These are phyloP conservation scores for Trichoderma polysporum DNA, from an alignment of 2,329 filamentous ascomycete species.

Conservation along the genomic window DNA sequence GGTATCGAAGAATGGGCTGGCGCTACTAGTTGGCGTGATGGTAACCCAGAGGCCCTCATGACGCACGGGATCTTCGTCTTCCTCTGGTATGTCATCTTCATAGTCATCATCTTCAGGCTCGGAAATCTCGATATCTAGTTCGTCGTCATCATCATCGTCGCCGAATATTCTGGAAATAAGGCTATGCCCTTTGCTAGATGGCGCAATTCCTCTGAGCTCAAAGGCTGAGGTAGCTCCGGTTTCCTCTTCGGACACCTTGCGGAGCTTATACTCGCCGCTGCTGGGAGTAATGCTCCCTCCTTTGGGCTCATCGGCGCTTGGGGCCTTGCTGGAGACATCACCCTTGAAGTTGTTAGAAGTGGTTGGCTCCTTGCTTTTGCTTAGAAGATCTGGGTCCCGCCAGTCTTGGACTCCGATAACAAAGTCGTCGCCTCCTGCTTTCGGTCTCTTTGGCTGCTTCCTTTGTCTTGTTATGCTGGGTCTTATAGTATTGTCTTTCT, in stretches of 20 bases:
- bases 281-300: conserved; percentile 70
- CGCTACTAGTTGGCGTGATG: conserved; percentile 83
- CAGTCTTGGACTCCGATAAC: conserved; percentile 85
- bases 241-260: conserved; percentile 8
- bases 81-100: conserved; percentile 23
- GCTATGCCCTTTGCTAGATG: conserved; percentile 38
- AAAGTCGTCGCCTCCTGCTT: conserved; percentile 50
- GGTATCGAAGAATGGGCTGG: conserved; percentile 93
- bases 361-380: conserved; percentile 27
- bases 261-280: conserved; percentile 64
- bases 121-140: conserved; percentile 28
- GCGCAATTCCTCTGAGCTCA: background rate
- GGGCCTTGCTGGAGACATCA: conserved; percentile 8
- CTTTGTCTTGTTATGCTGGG: conserved; percentile 38
- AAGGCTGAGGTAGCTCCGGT: background rate
- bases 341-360: conserved; percentile 1
- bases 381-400: conserved; percentile 66
- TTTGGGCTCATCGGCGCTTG: conserved; percentile 42
- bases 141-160: conserved; percentile 36
- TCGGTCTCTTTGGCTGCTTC: conserved; percentile 23
- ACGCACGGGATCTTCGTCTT: conserved; percentile 28
- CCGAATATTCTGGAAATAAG: conserved; percentile 53
- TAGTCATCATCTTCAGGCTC: conserved; percentile 27
- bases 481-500: conserved; percentile 45
- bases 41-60: conserved; percentile 92